Conservation (phyloP, 1,284 basidiomycete species). For the Sanghuangporus baumii region DNA sequence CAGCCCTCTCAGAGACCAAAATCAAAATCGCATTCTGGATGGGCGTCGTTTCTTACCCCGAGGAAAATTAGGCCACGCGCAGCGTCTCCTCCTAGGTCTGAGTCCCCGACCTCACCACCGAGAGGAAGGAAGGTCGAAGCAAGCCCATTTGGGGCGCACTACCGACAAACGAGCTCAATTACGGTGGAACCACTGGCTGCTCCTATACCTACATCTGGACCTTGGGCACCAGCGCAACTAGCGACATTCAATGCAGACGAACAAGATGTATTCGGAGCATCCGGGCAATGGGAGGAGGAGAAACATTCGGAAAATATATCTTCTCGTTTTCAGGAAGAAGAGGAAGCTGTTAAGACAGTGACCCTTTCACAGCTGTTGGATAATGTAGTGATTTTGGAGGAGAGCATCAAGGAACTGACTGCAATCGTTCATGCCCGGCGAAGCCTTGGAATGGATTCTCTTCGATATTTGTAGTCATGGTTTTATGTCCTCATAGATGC, state of each 20-base stretch:
- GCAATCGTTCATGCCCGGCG: constrained; percentile 84
- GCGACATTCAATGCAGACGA: constrained; percentile 50
- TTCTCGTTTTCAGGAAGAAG: constrained; percentile 27
- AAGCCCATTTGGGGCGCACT: constrained; percentile 83
- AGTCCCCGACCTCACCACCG: constrained; percentile 36
- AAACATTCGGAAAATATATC: constrained; percentile 20
- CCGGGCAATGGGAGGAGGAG: constrained; percentile 47
- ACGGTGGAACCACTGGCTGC: constrained; percentile 68
- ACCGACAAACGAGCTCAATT: constrained; percentile 71
- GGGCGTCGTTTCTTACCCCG: constrained; percentile 77
- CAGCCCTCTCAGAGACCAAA: constrained; percentile 41
- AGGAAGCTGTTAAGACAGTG: constrained; percentile 41
- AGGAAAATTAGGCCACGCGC: constrained; percentile 37
- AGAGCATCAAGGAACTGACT: constrained; percentile 90
- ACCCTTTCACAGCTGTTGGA: constrained; percentile 85
- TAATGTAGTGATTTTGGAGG: constrained; percentile 93
- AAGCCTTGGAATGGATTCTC: constrained; percentile 80
- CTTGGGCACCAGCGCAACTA: constrained; percentile 54
- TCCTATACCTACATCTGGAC: constrained; percentile 49
- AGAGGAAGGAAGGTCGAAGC: constrained; percentile 46
- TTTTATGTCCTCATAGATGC: not conserved
- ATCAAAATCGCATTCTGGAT: constrained; percentile 48
- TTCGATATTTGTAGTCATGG: constrained; percentile 58
- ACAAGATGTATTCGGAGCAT: constrained; percentile 61
- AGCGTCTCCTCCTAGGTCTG: constrained; percentile 27